Percentiles rank a stretch among this genome's conserved stretches.
phyloP scores from a whole-genome alignment of 2,329 filamentous ascomycete genomes.

The Fusarium palustre region DNA sequence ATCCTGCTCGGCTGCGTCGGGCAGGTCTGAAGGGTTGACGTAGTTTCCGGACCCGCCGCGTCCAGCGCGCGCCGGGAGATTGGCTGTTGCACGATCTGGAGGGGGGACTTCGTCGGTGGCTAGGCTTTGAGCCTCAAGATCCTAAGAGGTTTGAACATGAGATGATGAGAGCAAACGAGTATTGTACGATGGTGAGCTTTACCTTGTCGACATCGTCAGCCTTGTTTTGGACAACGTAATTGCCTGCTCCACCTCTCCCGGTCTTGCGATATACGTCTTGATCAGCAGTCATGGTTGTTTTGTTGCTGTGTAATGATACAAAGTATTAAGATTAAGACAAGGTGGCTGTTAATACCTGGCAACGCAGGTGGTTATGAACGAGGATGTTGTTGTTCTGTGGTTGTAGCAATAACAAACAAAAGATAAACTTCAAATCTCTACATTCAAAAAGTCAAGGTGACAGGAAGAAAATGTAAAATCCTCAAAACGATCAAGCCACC shows the following conservation, averaged over 20 bases:
- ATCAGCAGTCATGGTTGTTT: conserved; percentile 41
- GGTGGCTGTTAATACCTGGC: background rate
- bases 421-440: background rate
- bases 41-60: conserved; percentile 74
- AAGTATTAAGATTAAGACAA: background rate
- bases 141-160: conserved; percentile 42
- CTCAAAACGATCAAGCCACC: conserved; percentile 5
- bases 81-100: conserved; percentile 42
- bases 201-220: conserved; percentile 58
- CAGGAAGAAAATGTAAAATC: background rate
- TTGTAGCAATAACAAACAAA: background rate
- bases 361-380: background rate
- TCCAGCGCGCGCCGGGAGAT: conserved; percentile 60
- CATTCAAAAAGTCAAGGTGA: background rate
- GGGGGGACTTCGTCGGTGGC: conserved; percentile 41
- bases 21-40: conserved; percentile 54
- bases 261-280: conserved; percentile 62
- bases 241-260: conserved; percentile 73
- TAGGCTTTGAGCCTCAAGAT: conserved; percentile 55
- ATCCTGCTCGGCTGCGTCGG: conserved; percentile 50
- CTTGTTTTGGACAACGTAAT: conserved; percentile 66
- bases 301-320: background rate
- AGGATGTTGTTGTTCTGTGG: background rate
- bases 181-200: conserved; percentile 2
- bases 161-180: background rate